Conservation (phyloP, 345 rosid genomes). For the Acer saccharum region DNA sequence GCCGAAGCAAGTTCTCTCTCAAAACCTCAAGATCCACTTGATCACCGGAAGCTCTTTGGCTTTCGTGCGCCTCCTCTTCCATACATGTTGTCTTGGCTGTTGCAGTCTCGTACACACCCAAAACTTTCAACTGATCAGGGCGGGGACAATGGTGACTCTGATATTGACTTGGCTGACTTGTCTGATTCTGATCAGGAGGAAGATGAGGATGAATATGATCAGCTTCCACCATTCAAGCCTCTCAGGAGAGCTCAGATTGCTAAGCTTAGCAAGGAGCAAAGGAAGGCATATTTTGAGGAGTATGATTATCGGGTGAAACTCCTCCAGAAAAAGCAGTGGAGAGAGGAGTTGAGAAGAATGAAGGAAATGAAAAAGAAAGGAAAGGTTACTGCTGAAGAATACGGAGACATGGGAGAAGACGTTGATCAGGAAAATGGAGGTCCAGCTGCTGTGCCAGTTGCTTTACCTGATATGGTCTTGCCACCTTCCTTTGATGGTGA, state of each 20-base stretch:
- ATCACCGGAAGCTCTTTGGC: conserved; percentile 84
- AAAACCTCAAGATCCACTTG: conserved; percentile 82
- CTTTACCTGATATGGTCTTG: conserved; percentile 84
- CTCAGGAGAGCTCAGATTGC: conserved; percentile 77
- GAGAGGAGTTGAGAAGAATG: conserved; percentile 79
- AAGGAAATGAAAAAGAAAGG: conserved; percentile 85
- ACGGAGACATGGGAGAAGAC: conserved; percentile 59
- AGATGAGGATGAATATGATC: conserved; percentile 86
- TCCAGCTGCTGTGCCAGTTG: conserved; percentile 89
- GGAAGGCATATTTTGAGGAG: conserved; percentile 83
- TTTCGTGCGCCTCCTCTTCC: conserved; percentile 95
- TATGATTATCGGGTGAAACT: conserved; percentile 96
- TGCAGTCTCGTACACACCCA: conserved; percentile 92
- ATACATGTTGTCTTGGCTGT: conserved; percentile 84
- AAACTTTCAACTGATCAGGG: conserved; percentile 80
- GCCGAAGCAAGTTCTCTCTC: conserved; percentile 77
- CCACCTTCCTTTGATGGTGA: conserved; percentile 90
- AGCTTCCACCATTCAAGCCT: conserved; percentile 94
- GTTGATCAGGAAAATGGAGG: conserved; percentile 66
- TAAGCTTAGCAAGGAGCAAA: conserved; percentile 79
- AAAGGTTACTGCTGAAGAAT: conserved; percentile 57
- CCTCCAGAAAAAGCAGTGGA: conserved; percentile 90
- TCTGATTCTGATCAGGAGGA: conserved; percentile 85
- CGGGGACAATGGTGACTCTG: conserved; percentile 79
- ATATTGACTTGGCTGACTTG: conserved; percentile 73